Evolutionary conservation across 2,329 filamentous ascomycete species (phyloP).

Genomic region (Ceratocystis ficicola): DNA sequence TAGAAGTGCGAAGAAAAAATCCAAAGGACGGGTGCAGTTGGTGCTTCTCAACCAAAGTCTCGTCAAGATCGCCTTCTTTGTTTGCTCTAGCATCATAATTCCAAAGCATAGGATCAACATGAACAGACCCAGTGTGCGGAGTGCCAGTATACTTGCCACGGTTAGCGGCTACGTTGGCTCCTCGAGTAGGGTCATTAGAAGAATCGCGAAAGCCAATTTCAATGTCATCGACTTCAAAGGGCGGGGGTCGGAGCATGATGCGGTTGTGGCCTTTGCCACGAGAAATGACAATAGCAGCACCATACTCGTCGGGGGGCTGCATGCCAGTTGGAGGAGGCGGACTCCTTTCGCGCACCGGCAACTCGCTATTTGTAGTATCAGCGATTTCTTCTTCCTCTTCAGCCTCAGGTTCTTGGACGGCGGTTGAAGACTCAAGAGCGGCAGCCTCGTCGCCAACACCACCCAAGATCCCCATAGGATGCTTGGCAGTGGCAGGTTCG

Average conservation of each 20-base stretch:
- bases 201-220: conserved; percentile 51
- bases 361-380: conserved; percentile 22
- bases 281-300: conserved; percentile 38
- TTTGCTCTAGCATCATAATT: conserved; percentile 42
- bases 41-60: conserved; percentile 38
- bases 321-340: conserved; percentile 32
- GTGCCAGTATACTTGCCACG: conserved; percentile 43
- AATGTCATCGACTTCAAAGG: conserved; percentile 38
- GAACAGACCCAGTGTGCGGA: conserved; percentile 42
- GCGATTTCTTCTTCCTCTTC: conserved; percentile 19
- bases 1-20: conserved; percentile 38
- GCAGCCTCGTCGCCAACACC: conserved; percentile 20
- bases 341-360: conserved; percentile 31
- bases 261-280: conserved; percentile 39
- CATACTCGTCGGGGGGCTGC: conserved; percentile 40
- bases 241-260: conserved; percentile 38
- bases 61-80: conserved; percentile 40
- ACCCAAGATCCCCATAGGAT: conserved; percentile 30
- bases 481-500: conserved; percentile 21
- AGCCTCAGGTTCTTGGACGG: conserved; percentile 19
- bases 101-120: conserved; percentile 43
- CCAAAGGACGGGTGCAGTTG: conserved; percentile 43
- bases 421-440: conserved; percentile 20
- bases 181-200: conserved; percentile 41
- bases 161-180: conserved; percentile 26